Base-by-base conservation (phyloP, 2,329 filamentous ascomycete species). In the Neonectria hederae region DNA sequence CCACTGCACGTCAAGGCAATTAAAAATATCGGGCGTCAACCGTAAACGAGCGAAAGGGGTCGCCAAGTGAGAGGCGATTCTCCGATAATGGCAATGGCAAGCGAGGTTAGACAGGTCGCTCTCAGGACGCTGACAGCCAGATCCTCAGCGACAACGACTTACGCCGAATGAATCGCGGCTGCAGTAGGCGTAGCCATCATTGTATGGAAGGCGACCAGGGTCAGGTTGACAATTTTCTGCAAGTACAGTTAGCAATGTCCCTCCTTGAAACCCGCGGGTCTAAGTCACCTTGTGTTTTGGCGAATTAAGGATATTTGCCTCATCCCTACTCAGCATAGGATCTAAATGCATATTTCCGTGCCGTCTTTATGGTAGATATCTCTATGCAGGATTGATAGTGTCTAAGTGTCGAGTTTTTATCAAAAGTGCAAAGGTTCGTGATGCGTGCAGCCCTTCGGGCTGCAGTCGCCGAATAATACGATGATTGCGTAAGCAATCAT, bases 101-200 rank as follows among this genome's bases (percentile, higher is more conserved):
- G 51, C 13, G 69, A 69, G 9, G 83, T 86, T 14, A 89, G 77
- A 69, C 88, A 89, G 3, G 81, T 83, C 0, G 84, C 79, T 2
- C 75, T 75, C 54, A 85, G 84, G 1, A 89, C 72, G 11, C 77
- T 80, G 42, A 83, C 79, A 19, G 76, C 76, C 2, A 88, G 75
- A 49, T 88, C 85, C 30, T 78, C 74, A 2, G 84, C 80, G 30
- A 89, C 87, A 22, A 80, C 77, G 49, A 82, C 80, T 69, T 84
- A 89, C 4, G 84, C 86, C 2, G 83, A 82, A 63, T 86, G 84
- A 66, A 88, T 87, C 5, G 81, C 76, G 0, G 85, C 80, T 0
- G 86, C 84, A 1, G 80, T 84, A 66, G 88, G 87, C 1, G 84
- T 85, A 48, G 81, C 80, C 83, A 88, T 88, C 75, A 83, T 83